Evolutionary conservation across 2,329 filamentous ascomycete genomes (phyloP), one percentile per base, ranked within the genome.

Genomic region (Fusarium setosum): DNA sequence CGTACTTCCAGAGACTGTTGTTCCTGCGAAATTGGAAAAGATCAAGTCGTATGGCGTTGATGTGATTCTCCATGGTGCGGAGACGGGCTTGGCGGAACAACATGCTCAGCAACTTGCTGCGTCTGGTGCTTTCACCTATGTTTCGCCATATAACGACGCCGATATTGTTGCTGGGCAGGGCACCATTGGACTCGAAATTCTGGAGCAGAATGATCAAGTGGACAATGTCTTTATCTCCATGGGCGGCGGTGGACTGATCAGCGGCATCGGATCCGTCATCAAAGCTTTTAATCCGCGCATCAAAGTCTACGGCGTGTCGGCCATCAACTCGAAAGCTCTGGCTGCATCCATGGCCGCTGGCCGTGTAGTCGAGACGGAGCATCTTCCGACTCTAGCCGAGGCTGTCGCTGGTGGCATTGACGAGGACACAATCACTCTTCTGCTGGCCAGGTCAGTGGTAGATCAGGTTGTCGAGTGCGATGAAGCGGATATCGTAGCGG

Each of bases 391-490:
- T 3, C 26, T 72, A 41, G 70, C 67, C 4, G 70, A 72, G 37
- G 68, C 68, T 1, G 68, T 72, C 13, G 67, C 68, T 5, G 70
- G 70, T 5, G 70, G 70, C 3, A 66, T 72, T 12, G 68, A 72
- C 31, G 53, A 67, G 18, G 67, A 71, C 26, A 57, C 65, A 9
- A 67, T 71, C 41, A 72, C 70, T 6, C 50, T 71, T 4, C 58
- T 61, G 2, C 24, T 71, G 12, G 68, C 68, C 13, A 51, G 15
- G 20, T 64, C 59, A 0, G 70, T 72, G n/a, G 59, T 72, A 1
- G 63, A 72, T 5, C 38, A 65, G 13, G 67, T 71, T 15, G 23
- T 72, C 8, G 70, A 67, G 3, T 72, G 70, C 23, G 20, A 50
- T 23, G 68, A 72, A 23, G 61, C 40, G 0, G 59, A 69, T 6